These are phyloP conservation scores for Spizellomyces sp. DNA, from an alignment of 192 early-diverging fungal genomes.

Conservation along the genomic window DNA sequence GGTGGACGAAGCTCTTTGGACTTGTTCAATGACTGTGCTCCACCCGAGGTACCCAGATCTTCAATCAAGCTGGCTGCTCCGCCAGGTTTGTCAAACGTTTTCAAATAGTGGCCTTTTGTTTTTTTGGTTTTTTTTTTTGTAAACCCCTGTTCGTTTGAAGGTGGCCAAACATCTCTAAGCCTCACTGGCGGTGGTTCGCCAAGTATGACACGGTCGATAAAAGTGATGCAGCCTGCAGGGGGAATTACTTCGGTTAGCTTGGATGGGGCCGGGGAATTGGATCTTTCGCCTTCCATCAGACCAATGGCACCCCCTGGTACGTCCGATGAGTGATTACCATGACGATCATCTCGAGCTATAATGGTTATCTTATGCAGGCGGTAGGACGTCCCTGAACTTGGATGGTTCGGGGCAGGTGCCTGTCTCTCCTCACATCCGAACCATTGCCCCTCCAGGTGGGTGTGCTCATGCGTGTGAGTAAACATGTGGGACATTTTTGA, in stretches of 20 bases:
- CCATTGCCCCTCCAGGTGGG: background rate
- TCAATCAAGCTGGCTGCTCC: conserved; percentile 1
- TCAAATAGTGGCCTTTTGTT: background rate
- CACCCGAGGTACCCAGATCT: background rate
- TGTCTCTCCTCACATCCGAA: background rate
- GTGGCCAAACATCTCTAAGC: background rate
- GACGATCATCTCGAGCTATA: background rate
- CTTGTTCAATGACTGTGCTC: background rate
- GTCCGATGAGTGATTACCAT: background rate
- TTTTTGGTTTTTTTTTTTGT: background rate
- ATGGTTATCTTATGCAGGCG: background rate
- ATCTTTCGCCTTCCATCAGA: background rate
- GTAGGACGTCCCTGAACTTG: background rate
- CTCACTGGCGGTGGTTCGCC: background rate
- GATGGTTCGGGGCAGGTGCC: background rate
- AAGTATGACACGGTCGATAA: background rate
- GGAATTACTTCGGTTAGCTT: background rate
- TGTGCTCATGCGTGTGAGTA: background rate
- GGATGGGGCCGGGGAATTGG: background rate
- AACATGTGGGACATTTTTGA: background rate
- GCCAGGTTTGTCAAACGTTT: background rate
- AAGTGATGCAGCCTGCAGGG: background rate
- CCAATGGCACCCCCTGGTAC: background rate
- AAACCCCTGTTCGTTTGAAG: background rate
- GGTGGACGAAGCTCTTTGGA: background rate